These are phyloP conservation scores for Ophioceras dolichostomum DNA, from an alignment of 2,329 filamentous ascomycete genomes.

Conservation along the genomic window DNA sequence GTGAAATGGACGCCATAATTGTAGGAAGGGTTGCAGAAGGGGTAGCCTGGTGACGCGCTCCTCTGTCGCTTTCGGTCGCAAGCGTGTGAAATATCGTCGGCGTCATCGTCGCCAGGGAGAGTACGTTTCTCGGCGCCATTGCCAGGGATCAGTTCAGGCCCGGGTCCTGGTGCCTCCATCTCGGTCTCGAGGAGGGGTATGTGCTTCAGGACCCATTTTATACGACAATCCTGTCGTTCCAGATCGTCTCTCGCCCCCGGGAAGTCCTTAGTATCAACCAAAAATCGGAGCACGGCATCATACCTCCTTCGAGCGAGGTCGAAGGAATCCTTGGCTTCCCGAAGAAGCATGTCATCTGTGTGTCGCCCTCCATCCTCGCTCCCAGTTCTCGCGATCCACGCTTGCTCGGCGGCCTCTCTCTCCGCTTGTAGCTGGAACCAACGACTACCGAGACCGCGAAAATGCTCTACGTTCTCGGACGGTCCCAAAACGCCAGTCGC, in stretches of 20 bases:
- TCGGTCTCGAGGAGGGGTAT: background rate
- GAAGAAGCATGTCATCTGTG: background rate
- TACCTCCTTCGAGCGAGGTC: background rate
- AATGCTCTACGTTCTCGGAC: background rate
- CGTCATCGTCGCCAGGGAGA: too few relatives aligned
- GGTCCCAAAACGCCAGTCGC: too few relatives aligned
- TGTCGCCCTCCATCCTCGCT: background rate
- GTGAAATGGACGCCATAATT: too few relatives aligned
- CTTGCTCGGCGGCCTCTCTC: slow-evolving; percentile 7
- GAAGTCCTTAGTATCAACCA: background rate
- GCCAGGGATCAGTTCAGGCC: too few relatives aligned
- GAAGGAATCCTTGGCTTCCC: too few relatives aligned
- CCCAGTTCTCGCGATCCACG: slow-evolving; percentile 2
- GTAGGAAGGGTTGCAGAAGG: too few relatives aligned
- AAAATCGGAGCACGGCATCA: background rate
- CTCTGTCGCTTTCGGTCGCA: too few relatives aligned
- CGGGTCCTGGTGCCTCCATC: too few relatives aligned
- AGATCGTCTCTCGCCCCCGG: background rate
- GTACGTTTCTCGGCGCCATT: too few relatives aligned
- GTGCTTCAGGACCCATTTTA: background rate
- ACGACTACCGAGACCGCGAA: background rate
- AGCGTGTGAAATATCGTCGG: too few relatives aligned
- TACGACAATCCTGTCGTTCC: background rate
- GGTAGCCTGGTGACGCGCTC: too few relatives aligned
- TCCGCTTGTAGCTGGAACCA: slow-evolving; percentile 7